Base-by-base conservation (phyloP, 805 yeast species). In the Cyberlindnera americana region DNA sequence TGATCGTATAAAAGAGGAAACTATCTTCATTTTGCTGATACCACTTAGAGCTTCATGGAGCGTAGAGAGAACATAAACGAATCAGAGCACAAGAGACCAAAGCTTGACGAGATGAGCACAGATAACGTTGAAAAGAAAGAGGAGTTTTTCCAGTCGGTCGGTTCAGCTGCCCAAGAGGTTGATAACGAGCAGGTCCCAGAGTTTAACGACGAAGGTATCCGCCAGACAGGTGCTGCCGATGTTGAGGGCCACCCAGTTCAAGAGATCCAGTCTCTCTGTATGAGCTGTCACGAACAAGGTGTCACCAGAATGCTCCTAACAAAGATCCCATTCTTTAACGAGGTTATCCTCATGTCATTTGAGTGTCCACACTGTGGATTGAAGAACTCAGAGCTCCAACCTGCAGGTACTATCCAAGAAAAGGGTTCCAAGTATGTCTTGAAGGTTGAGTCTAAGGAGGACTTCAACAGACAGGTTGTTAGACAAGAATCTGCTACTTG, bases 291-390 rank as follows among this genome's bases (percentile, higher is more conserved):
- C 47, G 69, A 91, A 50, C 74, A 78, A 41, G 99, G 99, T 43
- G 70, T 70, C 38, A 93, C 99, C 5, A 69, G 95, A 50, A 62
- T 93, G 60, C 69, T 93, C 30, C 69, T 93, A 54, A 93, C 99
- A 12, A 72, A 79, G 38, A 93, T 93, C 53, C 99, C 99, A 15
- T 88, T 70, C 55, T 93, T 93, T 67, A 72, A 90, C 48, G 97
- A 93, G 61, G 78, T 93, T 37, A 84, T 93, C 37, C 61, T 93
- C 41, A 91, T 93, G 95, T 89, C 97, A 2, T 93, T 93, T 62
- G 86, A 81, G 50, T 93, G 99, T 64, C 91, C 93, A 19, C 97
- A 90, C 63, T 93, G 99, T 69, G 86, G 87, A 1, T 78, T 87
- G 59, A 85, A 82, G 60, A 91, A 88, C 70, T 77, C 87, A 28